These are phyloP conservation scores for Lunasporangiospora selenospora DNA, from an alignment of 192 early-diverging fungal species.

Conservation along the genomic window DNA sequence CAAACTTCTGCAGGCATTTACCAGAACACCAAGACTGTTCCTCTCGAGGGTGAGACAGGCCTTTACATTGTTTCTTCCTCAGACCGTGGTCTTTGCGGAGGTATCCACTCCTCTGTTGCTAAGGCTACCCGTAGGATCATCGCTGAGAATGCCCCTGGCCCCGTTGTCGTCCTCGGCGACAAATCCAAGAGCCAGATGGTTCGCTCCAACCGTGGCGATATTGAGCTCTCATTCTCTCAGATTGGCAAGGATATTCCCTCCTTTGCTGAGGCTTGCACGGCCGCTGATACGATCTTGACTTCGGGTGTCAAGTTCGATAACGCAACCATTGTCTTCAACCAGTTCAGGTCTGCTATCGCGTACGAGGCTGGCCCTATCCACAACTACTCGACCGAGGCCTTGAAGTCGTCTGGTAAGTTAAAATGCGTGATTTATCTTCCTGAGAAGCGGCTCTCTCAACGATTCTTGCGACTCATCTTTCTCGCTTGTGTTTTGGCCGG, in stretches of 20 bases:
- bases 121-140: constrained; percentile 79
- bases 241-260: constrained; percentile 89
- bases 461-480: not conserved
- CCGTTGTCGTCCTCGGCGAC: constrained; percentile 80
- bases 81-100: constrained; percentile 98
- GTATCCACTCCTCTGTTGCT: constrained; percentile 95
- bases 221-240: constrained; percentile 90
- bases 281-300: constrained; percentile 80
- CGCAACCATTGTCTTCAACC: constrained; percentile 90
- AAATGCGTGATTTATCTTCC: not conserved
- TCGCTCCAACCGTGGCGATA: constrained; percentile 77
- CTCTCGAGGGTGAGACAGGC: constrained; percentile 68
- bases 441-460: not conserved
- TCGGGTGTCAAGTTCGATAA: constrained; percentile 70
- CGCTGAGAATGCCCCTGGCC: constrained; percentile 57
- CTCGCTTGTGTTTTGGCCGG: constrained; percentile 1
- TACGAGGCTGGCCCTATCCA: constrained; percentile 82
- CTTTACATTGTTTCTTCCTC: constrained; percentile 87
- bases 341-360: constrained; percentile 93
- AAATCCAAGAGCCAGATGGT: constrained; percentile 93
- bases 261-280: constrained; percentile 85
- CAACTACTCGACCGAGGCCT: constrained; percentile 68
- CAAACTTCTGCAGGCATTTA: constrained; percentile 63
- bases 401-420: constrained; percentile 73
- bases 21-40: constrained; percentile 74